Base-by-base conservation (phyloP, 2,329 filamentous ascomycete species). In the Coniochaeta ligniaria region DNA sequence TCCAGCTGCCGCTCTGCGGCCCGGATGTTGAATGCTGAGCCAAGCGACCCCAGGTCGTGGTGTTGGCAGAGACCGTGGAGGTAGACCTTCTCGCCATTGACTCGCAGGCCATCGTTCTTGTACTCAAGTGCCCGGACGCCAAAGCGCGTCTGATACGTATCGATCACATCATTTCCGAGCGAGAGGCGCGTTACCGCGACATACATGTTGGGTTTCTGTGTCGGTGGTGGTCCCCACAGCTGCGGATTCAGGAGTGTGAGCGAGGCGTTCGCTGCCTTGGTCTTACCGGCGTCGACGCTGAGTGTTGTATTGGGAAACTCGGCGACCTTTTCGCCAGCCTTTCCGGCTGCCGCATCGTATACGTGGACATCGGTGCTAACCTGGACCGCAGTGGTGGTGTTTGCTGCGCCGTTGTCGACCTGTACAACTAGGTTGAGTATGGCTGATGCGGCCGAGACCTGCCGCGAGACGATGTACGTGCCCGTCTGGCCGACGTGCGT, bases 51-150 rank as follows among this genome's bases (percentile, higher is more conserved):
- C 0, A 79, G 73, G 62, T 83, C 80, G 63, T 82, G 79, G 65
- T 83, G 81, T 58, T 83, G 73, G 69, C 78, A 79, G 0, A 75
- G 73, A 12, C 81, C 81, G 50, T 79, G 75, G 16, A 83, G 68
- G 9, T 69, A 70, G 2, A 82, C 67, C 0, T 66, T 65, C 62
- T 80, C 65, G 2, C 76, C 78, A 65, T 83, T 84, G 63, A 83
- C 68, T 0, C 74, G 55, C 0, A 83, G 62, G 0, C 80, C 80
- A 50, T 77, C 66, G 0, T 70, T 62, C 59, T 74, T 69, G 62
- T 77, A 80, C 0, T 65, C 66, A 2, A 83, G 17, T 1, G 73
- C 65, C 3, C 81, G 78, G 58, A 83, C 76, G 31, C 81, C 81
- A 59, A 83, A 83, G 2, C 59, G 67, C 0, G 81, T 83, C 61